Evolutionary conservation across 2,329 filamentous ascomycete species (phyloP).

Genomic region (Paraphoma chrysanthemicola): DNA sequence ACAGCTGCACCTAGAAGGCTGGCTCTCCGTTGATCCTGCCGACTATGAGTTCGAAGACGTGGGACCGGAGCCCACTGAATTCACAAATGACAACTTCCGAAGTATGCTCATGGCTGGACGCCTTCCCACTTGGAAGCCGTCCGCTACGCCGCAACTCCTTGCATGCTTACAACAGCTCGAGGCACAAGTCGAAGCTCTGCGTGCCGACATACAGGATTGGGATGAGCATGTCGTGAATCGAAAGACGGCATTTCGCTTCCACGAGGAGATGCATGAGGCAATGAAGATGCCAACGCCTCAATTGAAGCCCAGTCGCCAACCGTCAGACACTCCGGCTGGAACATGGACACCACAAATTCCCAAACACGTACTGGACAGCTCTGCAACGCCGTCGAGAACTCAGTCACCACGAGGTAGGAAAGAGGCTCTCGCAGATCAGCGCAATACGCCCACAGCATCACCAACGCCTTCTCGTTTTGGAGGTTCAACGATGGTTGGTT

Average conservation of each 20-base stretch:
- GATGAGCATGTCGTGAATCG: constrained; percentile 57
- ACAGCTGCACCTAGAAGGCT: constrained; percentile 85
- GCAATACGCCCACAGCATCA: constrained; percentile 28
- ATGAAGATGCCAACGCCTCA: constrained; percentile 40
- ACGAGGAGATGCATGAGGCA: constrained; percentile 53
- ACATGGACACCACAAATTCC: constrained; percentile 48
- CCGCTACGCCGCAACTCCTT: constrained; percentile 50
- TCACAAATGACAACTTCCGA: constrained; percentile 37
- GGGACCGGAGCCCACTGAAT: constrained; percentile 27
- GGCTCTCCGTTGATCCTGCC: constrained; percentile 77
- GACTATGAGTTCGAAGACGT: constrained; percentile 45
- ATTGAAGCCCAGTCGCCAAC: constrained; percentile 27
- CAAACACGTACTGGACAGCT: constrained; percentile 41
- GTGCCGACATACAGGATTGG: constrained; percentile 54
- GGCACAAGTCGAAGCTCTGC: constrained; percentile 52
- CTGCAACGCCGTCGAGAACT: constrained; percentile 39
- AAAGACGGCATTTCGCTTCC: constrained; percentile 57
- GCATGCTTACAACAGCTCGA: constrained; percentile 51
- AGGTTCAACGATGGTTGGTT: constrained; percentile 35
- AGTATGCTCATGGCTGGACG: constrained; percentile 45
- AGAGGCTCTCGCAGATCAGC: constrained; percentile 34
- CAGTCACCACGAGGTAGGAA: constrained; percentile 47
- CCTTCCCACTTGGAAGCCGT: constrained; percentile 45
- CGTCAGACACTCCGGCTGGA: constrained; percentile 35
- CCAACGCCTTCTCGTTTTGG: constrained; percentile 36